Evolutionary conservation across 768 basidiomycete genomes (phyloP).

Genomic region (Russula brevipes): DNA sequence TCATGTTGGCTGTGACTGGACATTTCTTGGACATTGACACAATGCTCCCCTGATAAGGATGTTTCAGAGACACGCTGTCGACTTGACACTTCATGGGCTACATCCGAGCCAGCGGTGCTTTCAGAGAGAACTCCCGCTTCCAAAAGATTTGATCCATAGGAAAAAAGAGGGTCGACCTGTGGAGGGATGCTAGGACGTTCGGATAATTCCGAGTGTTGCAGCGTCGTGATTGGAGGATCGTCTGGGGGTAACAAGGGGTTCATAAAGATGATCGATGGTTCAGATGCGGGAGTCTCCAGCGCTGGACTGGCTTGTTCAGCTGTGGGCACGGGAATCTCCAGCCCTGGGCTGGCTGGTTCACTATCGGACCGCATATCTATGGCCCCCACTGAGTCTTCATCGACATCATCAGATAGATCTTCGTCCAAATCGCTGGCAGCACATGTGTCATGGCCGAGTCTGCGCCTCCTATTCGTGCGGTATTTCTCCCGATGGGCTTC

Average conservation of each 20-base stretch:
- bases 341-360: not conserved
- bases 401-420: not conserved
- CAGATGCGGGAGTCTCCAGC: not conserved
- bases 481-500: slow-evolving; percentile 41
- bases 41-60: slow-evolving; percentile 1
- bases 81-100: not conserved
- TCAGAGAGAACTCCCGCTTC: not conserved
- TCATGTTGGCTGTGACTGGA: not conserved
- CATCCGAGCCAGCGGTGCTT: not conserved
- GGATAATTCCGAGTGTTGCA: slow-evolving; percentile 4
- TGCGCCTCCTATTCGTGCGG: slow-evolving; percentile 31
- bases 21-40: not conserved
- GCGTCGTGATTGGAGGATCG: not conserved
- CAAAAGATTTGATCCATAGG: slow-evolving; percentile 4
- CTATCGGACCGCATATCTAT: not conserved
- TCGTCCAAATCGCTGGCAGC: slow-evolving; percentile 7
- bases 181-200: not conserved
- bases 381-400: not conserved
- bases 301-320: not conserved
- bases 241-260: slow-evolving; percentile 21
- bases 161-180: slow-evolving; percentile 6
- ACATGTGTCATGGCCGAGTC: slow-evolving; percentile 28
- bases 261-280: slow-evolving; percentile 17
- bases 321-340: not conserved
- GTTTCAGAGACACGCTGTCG: not conserved